These are phyloP conservation scores for Gnetum montanum DNA, from an alignment of 75 land plant genomes.

Conservation along the genomic window DNA sequence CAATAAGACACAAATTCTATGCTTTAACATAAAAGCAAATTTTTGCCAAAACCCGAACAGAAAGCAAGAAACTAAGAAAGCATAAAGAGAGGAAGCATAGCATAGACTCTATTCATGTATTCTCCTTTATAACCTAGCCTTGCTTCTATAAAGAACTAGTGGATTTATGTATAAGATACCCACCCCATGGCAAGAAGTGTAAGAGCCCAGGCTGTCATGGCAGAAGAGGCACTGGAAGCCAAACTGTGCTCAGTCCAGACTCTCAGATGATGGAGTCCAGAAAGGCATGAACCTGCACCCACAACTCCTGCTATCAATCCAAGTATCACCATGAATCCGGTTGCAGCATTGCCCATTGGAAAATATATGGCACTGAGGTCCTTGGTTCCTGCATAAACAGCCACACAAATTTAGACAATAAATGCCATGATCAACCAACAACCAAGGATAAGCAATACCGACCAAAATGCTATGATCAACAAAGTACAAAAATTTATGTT, in stretches of 20 bases:
- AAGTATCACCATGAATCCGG: constrained; percentile 47
- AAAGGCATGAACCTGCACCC: constrained; percentile 45
- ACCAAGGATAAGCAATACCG: no score
- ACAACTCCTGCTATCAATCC: constrained; percentile 66
- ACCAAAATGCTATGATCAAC: no score
- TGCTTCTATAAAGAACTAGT: no score
- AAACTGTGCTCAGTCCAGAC: constrained; percentile 43
- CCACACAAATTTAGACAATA: no score
- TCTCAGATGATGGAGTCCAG: constrained; percentile 49
- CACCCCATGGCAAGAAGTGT: constrained; percentile 83
- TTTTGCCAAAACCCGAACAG: neutral
- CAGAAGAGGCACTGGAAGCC: constrained; percentile 49
- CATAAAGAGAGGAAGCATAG: neutral
- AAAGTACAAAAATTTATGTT: no score
- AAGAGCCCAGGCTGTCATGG: constrained; percentile 63
- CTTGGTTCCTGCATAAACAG: no score
- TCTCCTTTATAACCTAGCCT: no score
- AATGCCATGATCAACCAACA: no score
- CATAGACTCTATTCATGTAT: no score
- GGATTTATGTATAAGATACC: neutral
- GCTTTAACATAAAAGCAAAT: no score
- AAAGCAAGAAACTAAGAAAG: neutral
- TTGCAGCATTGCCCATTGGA: constrained; percentile 63
- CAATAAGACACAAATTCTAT: no score
- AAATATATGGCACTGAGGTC: constrained; percentile 40